Conservation (phyloP, 176 grass and related monocot species). For the Tuctoria greenei region DNA sequence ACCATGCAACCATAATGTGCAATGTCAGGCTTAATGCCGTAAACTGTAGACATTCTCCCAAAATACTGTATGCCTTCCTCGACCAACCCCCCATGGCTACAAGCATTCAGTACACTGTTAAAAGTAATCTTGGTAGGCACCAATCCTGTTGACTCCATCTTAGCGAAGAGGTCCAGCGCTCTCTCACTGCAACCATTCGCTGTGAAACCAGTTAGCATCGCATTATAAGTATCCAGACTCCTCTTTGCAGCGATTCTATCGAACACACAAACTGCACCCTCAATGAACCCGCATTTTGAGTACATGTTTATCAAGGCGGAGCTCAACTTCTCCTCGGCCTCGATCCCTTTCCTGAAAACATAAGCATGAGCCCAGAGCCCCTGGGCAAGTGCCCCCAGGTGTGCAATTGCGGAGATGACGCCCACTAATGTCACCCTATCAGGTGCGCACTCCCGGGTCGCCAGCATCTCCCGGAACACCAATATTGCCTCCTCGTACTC, state of each 20-base stretch:
- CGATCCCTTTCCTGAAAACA: constrained; percentile 40
- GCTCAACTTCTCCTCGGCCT: constrained; percentile 51
- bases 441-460: constrained; percentile 36
- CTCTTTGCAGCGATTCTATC: constrained; percentile 24
- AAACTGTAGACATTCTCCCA: constrained; percentile 39
- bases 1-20: constrained; percentile 78
- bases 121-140: constrained; percentile 62
- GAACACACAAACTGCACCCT: constrained; percentile 56
- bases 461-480: constrained; percentile 50
- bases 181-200: constrained; percentile 45
- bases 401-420: constrained; percentile 51
- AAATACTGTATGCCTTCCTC: constrained; percentile 49
- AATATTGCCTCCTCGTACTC: constrained; percentile 45
- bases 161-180: constrained; percentile 51
- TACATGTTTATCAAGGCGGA: constrained; percentile 67
- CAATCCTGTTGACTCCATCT: constrained; percentile 43
- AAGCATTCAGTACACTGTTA: constrained; percentile 60
- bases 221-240: constrained; percentile 56
- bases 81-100: constrained; percentile 53
- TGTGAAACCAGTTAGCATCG: constrained; percentile 57
- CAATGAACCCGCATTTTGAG: constrained; percentile 58
- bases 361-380: constrained; percentile 62
- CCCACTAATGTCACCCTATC: constrained; percentile 59
- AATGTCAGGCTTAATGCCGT: constrained; percentile 54
- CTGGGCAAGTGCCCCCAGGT: constrained; percentile 49